Percentiles rank a stretch among this genome's conserved stretches.
These are phyloP conservation scores for Corylus avellana DNA, from an alignment of 306 rosid genomes.

Conservation along the genomic window DNA sequence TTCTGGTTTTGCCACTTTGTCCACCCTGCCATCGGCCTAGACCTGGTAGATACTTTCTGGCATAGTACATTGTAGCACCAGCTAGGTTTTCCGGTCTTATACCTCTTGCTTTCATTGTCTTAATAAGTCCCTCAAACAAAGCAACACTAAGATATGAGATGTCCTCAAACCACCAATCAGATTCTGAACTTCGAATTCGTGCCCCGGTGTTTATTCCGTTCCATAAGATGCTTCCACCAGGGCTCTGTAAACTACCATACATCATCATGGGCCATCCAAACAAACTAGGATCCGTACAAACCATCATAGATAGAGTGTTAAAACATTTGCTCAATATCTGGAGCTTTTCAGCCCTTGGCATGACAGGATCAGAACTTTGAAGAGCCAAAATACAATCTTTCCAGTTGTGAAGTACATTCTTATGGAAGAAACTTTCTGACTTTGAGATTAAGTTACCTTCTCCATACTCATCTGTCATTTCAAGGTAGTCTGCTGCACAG, in stretches of 20 bases:
- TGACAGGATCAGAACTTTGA: slow-evolving; percentile 71
- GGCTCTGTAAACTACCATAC: slow-evolving; percentile 98
- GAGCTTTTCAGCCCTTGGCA: slow-evolving; percentile 65
- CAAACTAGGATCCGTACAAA: slow-evolving; percentile 91
- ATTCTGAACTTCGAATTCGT: slow-evolving; percentile 76
- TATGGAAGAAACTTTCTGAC: slow-evolving; percentile 72
- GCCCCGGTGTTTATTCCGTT: slow-evolving; percentile 98
- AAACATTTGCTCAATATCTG: slow-evolving; percentile 68
- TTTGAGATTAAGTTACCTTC: slow-evolving; percentile 75
- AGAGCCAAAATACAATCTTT: slow-evolving; percentile 93
- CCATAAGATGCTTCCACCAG: slow-evolving; percentile 98
- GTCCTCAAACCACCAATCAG: slow-evolving; percentile 99
- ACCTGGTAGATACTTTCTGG: slow-evolving; percentile 90
- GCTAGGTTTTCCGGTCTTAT: slow-evolving; percentile 75
- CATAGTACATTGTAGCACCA: slow-evolving; percentile 81
- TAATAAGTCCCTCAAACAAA: slow-evolving; percentile 80
- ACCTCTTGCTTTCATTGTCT: slow-evolving; percentile 83
- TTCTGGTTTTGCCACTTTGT: slow-evolving; percentile 60
- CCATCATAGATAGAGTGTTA: slow-evolving; percentile 85
- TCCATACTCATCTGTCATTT: slow-evolving; percentile 87
- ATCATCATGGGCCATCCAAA: slow-evolving; percentile 99
- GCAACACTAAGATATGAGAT: slow-evolving; percentile 75
- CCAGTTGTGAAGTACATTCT: slow-evolving; percentile 70
- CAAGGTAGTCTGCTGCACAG: slow-evolving; percentile 83
- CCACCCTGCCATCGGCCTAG: slow-evolving; percentile 85